Percentiles rank a stretch among this genome's conserved stretches.
phyloP scores from a whole-genome alignment of 2,329 filamentous ascomycete species.

The Podosphaera leucotricha region DNA sequence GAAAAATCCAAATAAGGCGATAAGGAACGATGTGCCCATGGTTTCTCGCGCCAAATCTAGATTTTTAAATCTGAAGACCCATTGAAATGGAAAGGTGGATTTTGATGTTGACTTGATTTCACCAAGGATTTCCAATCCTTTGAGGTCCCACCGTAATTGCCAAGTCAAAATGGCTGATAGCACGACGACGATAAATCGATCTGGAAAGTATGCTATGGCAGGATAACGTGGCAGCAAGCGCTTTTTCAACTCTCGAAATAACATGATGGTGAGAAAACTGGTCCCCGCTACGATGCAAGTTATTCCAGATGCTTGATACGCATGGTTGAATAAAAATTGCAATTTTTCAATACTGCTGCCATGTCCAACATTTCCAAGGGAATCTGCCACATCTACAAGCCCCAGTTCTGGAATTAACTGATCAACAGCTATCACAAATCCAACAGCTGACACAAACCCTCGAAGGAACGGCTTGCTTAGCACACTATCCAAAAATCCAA shows the following conservation, averaged over 20 bases:
- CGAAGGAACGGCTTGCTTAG: slow-evolving; percentile 77
- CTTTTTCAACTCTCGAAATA: slow-evolving; percentile 50
- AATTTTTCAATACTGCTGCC: slow-evolving; percentile 75
- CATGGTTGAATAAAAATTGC: slow-evolving; percentile 48
- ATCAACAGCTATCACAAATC: slow-evolving; percentile 87
- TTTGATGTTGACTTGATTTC: slow-evolving; percentile 51
- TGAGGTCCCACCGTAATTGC: slow-evolving; percentile 50
- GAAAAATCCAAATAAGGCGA: slow-evolving; percentile 91
- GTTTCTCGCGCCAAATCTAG: slow-evolving; percentile 66
- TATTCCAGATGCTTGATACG: slow-evolving; percentile 41
- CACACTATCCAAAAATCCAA: slow-evolving; percentile 88
- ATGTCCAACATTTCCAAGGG: slow-evolving; percentile 42
- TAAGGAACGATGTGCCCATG: slow-evolving; percentile 78
- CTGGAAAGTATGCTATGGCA: slow-evolving; percentile 66
- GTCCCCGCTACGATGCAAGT: slow-evolving; percentile 55
- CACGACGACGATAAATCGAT: slow-evolving; percentile 76
- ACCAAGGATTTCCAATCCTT: slow-evolving; percentile 67
- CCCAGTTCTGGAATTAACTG: slow-evolving; percentile 83
- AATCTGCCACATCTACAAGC: slow-evolving; percentile 39
- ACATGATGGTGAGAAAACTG: slow-evolving; percentile 71
- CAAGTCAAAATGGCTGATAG: slow-evolving; percentile 61
- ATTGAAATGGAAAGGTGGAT: slow-evolving; percentile 56
- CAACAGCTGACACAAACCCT: slow-evolving; percentile 93
- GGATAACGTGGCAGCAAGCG: slow-evolving; percentile 58
- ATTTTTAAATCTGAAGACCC: slow-evolving; percentile 56